Conservation (phyloP, 495 filamentous ascomycete species). For the Astrothelium macrocarpum region DNA sequence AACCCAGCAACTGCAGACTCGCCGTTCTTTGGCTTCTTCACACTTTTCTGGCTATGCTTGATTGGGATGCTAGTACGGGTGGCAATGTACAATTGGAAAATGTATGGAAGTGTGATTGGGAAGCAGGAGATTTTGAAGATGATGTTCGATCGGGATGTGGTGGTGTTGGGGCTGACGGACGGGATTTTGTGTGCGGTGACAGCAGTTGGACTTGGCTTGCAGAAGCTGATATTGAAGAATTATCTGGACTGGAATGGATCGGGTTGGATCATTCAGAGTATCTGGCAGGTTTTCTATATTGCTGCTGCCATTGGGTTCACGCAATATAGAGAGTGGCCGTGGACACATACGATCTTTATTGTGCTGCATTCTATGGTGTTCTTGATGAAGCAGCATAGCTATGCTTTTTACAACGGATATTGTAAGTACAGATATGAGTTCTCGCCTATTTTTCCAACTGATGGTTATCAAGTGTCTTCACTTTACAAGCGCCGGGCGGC, state of each 20-base stretch:
- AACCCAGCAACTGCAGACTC: conserved; percentile 47
- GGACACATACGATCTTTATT: conserved; percentile 65
- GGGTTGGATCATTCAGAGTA: conserved; percentile 61
- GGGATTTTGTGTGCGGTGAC: conserved; percentile 53
- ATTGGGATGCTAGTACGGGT: conserved; percentile 52
- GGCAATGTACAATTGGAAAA: conserved; percentile 53
- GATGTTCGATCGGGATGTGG: conserved; percentile 59
- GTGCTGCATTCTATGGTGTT: conserved; percentile 61
- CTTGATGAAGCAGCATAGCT: conserved; percentile 74
- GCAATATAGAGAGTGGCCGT: conserved; percentile 60
- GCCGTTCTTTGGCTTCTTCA: conserved; percentile 67
- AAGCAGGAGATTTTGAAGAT: conserved; percentile 56
- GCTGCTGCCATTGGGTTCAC: conserved; percentile 49
- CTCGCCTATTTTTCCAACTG: background rate
- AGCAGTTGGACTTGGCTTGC: conserved; percentile 48
- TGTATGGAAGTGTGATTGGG: conserved; percentile 52
- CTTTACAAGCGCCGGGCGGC: conserved; percentile 41
- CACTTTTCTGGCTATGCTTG: conserved; percentile 63
- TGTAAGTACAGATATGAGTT: conserved; percentile 23
- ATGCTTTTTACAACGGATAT: conserved; percentile 67
- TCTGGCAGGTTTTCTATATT: conserved; percentile 58
- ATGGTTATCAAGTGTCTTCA: conserved; percentile 40
- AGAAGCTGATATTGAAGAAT: conserved; percentile 43
- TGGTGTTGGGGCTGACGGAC: conserved; percentile 56
- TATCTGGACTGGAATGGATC: conserved; percentile 51